phyloP scores from a whole-genome alignment of 495 filamentous ascomycete genomes.

The Friedmanniomyces simplex region DNA sequence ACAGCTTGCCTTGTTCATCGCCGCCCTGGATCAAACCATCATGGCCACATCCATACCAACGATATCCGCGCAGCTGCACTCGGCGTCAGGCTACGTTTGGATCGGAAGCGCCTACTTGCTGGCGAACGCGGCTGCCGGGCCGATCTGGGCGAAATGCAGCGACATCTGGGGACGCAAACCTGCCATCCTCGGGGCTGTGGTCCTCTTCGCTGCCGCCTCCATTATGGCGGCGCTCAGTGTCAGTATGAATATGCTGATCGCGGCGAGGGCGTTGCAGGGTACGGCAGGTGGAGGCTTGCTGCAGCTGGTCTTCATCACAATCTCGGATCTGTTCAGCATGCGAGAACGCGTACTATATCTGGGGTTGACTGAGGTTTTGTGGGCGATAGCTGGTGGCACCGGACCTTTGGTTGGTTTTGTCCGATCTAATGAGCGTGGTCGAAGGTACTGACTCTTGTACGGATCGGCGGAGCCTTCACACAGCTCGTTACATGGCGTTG shows the following conservation, averaged over 20 bases:
- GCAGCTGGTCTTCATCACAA: conserved; percentile 43
- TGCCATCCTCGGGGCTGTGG: conserved; percentile 40
- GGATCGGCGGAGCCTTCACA: conserved; percentile 51
- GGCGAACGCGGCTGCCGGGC: conserved; percentile 42
- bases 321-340: conserved; percentile 50
- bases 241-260: conserved; percentile 45
- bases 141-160: conserved; percentile 48
- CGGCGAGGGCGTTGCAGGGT: conserved; percentile 46
- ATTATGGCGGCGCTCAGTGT: conserved; percentile 41
- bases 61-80: conserved; percentile 47
- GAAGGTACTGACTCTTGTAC: background rate
- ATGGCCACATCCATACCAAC: conserved; percentile 48
- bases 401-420: conserved; percentile 42
- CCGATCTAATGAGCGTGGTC: background rate
- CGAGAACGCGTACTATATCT: conserved; percentile 45
- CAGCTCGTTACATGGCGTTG: conserved; percentile 54
- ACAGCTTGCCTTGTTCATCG: conserved; percentile 37
- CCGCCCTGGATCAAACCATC: conserved; percentile 55
- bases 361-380: conserved; percentile 45
- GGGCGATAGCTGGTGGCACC: conserved; percentile 47
- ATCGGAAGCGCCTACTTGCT: conserved; percentile 56
- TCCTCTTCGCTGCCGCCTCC: conserved; percentile 30
- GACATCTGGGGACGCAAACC: conserved; percentile 55
- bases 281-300: conserved; percentile 45
- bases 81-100: conserved; percentile 48